Conservation (phyloP, 331 rosid species). For the Malus hybrid region DNA sequence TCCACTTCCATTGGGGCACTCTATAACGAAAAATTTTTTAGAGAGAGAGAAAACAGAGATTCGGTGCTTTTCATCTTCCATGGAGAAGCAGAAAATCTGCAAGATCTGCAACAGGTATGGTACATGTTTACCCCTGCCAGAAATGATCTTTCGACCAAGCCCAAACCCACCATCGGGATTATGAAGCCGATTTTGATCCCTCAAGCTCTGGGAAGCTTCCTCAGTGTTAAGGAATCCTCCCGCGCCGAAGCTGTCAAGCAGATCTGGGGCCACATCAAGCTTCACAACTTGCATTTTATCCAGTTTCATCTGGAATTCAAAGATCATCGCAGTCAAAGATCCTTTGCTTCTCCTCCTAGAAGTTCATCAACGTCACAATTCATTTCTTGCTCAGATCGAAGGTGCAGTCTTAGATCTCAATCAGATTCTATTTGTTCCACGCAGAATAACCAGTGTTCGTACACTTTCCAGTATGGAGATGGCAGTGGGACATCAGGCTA, state of each 20-base stretch:
- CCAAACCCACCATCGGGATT: slow-evolving; percentile 13
- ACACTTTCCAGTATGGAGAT: slow-evolving; percentile 90
- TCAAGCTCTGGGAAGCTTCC: slow-evolving; percentile 29
- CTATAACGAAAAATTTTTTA: background rate
- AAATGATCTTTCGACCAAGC: slow-evolving; percentile 20
- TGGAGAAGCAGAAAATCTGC: background rate
- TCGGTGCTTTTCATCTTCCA: background rate
- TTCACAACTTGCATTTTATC: slow-evolving; percentile 23
- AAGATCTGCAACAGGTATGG: no score
- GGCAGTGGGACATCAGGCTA: slow-evolving; percentile 96
- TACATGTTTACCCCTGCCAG: no score
- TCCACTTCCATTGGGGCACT: no score
- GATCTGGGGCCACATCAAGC: slow-evolving; percentile 43
- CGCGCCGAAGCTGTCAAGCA: slow-evolving; percentile 35
- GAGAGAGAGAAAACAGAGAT: no score
- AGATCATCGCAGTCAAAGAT: no score
- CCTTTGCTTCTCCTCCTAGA: slow-evolving; percentile 13
- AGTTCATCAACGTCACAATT: slow-evolving; percentile 66
- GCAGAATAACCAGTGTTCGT: slow-evolving; percentile 68
- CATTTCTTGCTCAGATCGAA: slow-evolving; percentile 71
- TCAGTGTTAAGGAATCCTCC: slow-evolving; percentile 30
- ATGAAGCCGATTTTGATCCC: slow-evolving; percentile 21
- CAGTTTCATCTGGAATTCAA: no score
- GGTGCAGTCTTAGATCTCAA: slow-evolving; percentile 56
- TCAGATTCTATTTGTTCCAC: slow-evolving; percentile 67